These are phyloP conservation scores for Dipodascus albidus DNA, from an alignment of 805 yeast genomes.

Conservation along the genomic window DNA sequence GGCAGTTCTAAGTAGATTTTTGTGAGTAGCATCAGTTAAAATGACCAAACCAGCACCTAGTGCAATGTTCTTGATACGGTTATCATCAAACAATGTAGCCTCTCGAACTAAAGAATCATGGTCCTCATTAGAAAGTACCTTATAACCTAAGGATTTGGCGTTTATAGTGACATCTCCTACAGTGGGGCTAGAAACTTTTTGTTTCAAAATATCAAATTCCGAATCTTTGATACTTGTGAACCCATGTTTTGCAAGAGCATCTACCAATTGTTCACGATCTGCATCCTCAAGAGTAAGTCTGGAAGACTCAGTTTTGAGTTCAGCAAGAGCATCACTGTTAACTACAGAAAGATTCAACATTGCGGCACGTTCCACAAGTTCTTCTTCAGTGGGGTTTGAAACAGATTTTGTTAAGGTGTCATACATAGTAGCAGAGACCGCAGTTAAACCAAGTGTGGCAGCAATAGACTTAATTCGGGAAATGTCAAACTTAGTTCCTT, in stretches of 20 bases:
- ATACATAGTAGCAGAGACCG: constrained; percentile 3
- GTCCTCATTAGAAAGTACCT: constrained; percentile 9
- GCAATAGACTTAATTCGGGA: not conserved
- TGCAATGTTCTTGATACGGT: constrained; percentile 11
- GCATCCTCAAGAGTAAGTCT: not conserved
- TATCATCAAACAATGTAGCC: not conserved
- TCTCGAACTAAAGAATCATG: not conserved
- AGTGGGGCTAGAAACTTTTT: not conserved
- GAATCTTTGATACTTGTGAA: constrained; percentile 6
- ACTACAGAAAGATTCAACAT: not conserved
- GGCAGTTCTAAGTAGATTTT: constrained; percentile 17
- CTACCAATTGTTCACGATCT: not conserved
- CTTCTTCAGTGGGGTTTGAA: not conserved
- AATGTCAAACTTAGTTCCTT: not conserved
- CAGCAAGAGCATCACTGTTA: not conserved
- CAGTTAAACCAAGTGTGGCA: not conserved
- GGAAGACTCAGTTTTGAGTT: not conserved
- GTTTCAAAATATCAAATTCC: not conserved
- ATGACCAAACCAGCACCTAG: constrained; percentile 9
- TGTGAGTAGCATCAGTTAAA: constrained; percentile 20
- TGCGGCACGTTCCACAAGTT: not conserved
- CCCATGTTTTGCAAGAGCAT: constrained; percentile 14
- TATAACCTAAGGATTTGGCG: constrained; percentile 17
- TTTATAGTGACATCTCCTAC: constrained; percentile 6
- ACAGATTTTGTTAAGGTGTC: constrained; percentile 3